phyloP scores from a whole-genome alignment of 1,284 basidiomycete genomes.

The Boletus mariae region DNA sequence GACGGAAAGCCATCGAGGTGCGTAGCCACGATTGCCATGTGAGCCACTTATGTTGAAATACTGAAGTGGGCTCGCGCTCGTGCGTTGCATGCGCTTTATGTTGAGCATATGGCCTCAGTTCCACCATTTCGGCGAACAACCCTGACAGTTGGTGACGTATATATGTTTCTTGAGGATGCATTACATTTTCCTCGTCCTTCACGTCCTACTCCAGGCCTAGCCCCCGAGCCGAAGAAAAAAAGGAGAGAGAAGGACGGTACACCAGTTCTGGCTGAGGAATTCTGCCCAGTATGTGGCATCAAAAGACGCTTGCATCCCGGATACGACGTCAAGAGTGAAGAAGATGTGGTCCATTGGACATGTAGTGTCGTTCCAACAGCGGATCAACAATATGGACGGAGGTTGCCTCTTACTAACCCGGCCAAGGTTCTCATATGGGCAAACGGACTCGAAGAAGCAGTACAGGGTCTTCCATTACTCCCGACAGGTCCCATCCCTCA shows the following conservation, averaged over 20 bases:
- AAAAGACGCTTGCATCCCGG: slow-evolving; percentile 27
- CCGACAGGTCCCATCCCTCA: slow-evolving; percentile 7
- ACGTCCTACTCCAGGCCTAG: slow-evolving; percentile 4
- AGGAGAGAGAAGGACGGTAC: slow-evolving; percentile 25
- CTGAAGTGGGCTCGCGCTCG: slow-evolving; percentile 60
- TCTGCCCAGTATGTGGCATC: slow-evolving; percentile 30
- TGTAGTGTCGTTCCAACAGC: slow-evolving; percentile 23
- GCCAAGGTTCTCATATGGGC: slow-evolving; percentile 15
- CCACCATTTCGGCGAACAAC: slow-evolving; percentile 26
- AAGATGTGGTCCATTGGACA: slow-evolving; percentile 17
- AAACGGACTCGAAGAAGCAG: slow-evolving; percentile 15
- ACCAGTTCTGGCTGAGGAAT: slow-evolving; percentile 20
- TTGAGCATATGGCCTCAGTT: slow-evolving; percentile 20
- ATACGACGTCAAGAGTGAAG: slow-evolving; percentile 24
- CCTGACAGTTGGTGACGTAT: slow-evolving; percentile 54
- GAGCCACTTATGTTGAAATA: slow-evolving; percentile 5
- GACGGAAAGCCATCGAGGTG: slow-evolving; percentile 70
- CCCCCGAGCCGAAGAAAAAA: slow-evolving; percentile 27
- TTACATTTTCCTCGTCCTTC: slow-evolving; percentile 44
- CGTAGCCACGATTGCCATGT: slow-evolving; percentile 14
- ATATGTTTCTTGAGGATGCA: slow-evolving; percentile 54
- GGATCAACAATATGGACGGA: slow-evolving; percentile 22
- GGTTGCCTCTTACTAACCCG: slow-evolving; percentile 24
- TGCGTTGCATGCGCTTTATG: slow-evolving; percentile 50
- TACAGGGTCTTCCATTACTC: slow-evolving; percentile 6